These are phyloP conservation scores for Spencermartinsiella europaea DNA, from an alignment of 805 yeast genomes.

Conservation along the genomic window DNA sequence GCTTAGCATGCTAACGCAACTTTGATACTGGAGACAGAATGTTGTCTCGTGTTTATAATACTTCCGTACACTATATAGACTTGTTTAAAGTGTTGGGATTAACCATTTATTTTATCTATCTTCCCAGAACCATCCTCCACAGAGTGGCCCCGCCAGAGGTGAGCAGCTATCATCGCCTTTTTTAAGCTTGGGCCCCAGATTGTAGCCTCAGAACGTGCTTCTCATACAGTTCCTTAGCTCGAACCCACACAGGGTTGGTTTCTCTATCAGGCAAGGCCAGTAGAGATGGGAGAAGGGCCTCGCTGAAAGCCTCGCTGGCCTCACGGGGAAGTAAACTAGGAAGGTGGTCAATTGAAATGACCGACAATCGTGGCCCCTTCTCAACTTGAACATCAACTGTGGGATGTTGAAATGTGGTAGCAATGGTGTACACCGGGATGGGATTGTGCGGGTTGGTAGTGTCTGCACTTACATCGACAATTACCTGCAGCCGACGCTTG, in stretches of 20 bases:
- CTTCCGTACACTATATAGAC: too few species aligned
- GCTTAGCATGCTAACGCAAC: too few species aligned
- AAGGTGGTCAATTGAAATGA: slow-evolving; percentile 91
- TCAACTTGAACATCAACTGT: slow-evolving; percentile 78
- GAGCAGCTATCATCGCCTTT: too few species aligned
- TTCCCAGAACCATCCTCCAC: too few species aligned
- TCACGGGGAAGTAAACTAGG: slow-evolving; percentile 96
- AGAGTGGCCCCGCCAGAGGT: too few species aligned
- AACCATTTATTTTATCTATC: too few species aligned
- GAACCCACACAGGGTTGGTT: slow-evolving; percentile 84
- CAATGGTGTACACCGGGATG: slow-evolving; percentile 84
- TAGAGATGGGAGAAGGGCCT: slow-evolving; percentile 84
- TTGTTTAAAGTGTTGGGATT: too few species aligned
- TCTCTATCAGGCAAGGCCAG: slow-evolving; percentile 77
- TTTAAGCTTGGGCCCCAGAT: too few species aligned
- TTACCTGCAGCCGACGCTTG: slow-evolving; percentile 77
- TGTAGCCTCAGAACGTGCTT: slow-evolving; percentile 81
- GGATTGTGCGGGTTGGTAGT: slow-evolving; percentile 99
- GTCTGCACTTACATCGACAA: slow-evolving; percentile 98
- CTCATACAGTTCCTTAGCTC: slow-evolving; percentile 78
- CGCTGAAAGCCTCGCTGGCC: slow-evolving; percentile 86
- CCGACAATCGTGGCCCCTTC: slow-evolving; percentile 81
- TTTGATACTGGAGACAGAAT: too few species aligned
- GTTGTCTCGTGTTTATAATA: too few species aligned
- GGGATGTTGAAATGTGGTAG: slow-evolving; percentile 88